A percentile compares a stretch with the other conserved stretches of the same genome.
These are phyloP conservation scores for Cucumis cinereus DNA, from an alignment of 306 rosid species.

Conservation along the genomic window DNA sequence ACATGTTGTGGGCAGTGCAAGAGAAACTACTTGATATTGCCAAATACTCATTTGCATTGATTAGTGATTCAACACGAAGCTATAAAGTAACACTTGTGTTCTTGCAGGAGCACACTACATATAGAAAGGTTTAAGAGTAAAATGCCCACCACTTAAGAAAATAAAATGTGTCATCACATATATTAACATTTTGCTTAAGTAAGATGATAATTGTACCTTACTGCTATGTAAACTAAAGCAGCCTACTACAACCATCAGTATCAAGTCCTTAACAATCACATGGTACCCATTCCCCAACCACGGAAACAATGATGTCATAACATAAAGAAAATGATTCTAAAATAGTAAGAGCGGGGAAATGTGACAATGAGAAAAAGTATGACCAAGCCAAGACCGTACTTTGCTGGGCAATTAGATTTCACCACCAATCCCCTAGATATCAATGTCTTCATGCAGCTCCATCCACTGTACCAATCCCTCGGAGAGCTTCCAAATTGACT, in stretches of 20 bases:
- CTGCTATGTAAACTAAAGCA: background rate
- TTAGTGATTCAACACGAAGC: background rate
- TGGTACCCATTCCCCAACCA: background rate
- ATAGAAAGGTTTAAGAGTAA: background rate
- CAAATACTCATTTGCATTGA: background rate
- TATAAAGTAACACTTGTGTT: too few species aligned
- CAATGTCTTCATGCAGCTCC: conserved; percentile 82
- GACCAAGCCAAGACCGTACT: conserved; percentile 33
- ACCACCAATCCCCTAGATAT: conserved; percentile 63
- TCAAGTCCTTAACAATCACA: background rate
- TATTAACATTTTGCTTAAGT: background rate
- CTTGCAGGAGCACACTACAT: background rate
- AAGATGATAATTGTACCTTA: background rate
- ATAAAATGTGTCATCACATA: background rate
- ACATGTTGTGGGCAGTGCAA: background rate
- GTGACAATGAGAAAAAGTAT: background rate
- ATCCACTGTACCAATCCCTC: conserved; percentile 86
- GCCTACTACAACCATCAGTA: background rate
- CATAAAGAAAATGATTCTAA: background rate
- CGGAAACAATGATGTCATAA: background rate
- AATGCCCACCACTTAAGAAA: background rate
- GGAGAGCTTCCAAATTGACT: conserved; percentile 50
- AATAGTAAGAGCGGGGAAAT: background rate
- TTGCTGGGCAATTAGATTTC: conserved; percentile 85
- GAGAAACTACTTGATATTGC: background rate